phyloP scores from a whole-genome alignment of 108 stramenopile genomes.

The Skeletonema grethae region DNA sequence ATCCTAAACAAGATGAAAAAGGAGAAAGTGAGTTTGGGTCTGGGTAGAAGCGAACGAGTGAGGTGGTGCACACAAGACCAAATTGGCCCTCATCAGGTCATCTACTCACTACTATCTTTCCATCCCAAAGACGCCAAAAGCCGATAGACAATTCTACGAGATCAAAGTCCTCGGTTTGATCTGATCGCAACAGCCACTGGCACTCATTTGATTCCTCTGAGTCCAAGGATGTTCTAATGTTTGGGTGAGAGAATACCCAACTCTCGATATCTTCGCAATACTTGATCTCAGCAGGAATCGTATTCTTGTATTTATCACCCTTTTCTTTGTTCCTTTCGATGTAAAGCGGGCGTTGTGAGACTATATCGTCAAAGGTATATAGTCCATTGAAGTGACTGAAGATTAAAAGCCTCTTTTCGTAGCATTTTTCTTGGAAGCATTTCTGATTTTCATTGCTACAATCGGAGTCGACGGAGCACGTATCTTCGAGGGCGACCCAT shows the following conservation, averaged over 20 bases:
- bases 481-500: not conserved
- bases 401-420: slow-evolving; percentile 29
- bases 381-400: slow-evolving; percentile 45
- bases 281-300: slow-evolving; percentile 30
- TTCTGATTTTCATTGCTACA: slow-evolving; percentile 2
- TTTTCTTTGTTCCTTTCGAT: slow-evolving; percentile 31
- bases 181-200: slow-evolving; percentile 22
- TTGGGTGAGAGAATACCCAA: slow-evolving; percentile 26
- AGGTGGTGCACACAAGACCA: not conserved
- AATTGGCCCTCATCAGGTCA: not conserved
- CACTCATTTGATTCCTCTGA: slow-evolving; percentile 6
- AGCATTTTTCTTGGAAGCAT: not conserved
- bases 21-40: not conserved
- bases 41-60: not conserved
- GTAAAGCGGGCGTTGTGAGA: slow-evolving; percentile 19
- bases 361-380: slow-evolving; percentile 7
- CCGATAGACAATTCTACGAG: slow-evolving; percentile 28
- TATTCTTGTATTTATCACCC: slow-evolving; percentile 9
- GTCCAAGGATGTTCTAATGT: slow-evolving; percentile 16
- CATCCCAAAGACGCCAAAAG: slow-evolving; percentile 37
- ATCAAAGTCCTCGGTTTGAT: slow-evolving; percentile 22
- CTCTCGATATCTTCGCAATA: slow-evolving; percentile 29
- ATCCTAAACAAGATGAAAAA: not conserved
- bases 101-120: slow-evolving; percentile 8
- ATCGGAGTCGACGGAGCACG: not conserved